Evolutionary conservation across 2,329 filamentous ascomycete genomes (phyloP).

Genomic region (Fragosphaeria purpurea): DNA sequence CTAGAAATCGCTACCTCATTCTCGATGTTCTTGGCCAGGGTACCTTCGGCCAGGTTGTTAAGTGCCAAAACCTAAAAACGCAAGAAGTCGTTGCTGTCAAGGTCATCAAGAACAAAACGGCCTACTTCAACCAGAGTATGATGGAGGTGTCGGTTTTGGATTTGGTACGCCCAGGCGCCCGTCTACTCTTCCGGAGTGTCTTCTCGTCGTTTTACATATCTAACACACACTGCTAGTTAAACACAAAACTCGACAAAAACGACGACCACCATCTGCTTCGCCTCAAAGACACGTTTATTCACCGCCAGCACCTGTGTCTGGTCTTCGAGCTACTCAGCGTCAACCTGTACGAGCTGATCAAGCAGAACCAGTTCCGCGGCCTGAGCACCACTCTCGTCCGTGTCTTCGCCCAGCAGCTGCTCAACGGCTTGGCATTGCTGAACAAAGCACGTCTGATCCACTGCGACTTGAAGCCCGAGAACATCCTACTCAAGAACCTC

Average conservation of each 20-base stretch:
- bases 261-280: slow-evolving; percentile 94
- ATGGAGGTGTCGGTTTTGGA: slow-evolving; percentile 99
- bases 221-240: slow-evolving; percentile 50
- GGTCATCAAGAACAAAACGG: slow-evolving; percentile 97
- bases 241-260: slow-evolving; percentile 98
- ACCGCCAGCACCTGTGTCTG: slow-evolving; percentile 89
- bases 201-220: neutral
- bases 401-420: slow-evolving; percentile 91
- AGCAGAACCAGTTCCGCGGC: slow-evolving; percentile 97
- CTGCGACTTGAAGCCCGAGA: slow-evolving; percentile 96
- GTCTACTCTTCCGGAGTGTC: neutral
- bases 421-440: slow-evolving; percentile 82
- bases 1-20: slow-evolving; percentile 87
- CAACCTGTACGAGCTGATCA: slow-evolving; percentile 96
- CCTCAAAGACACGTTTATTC: slow-evolving; percentile 96
- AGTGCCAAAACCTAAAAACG: slow-evolving; percentile 96
- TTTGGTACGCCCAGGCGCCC: slow-evolving; percentile 47
- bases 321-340: slow-evolving; percentile 95
- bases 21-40: slow-evolving; percentile 94
- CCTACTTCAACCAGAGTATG: slow-evolving; percentile 99
- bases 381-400: slow-evolving; percentile 93
- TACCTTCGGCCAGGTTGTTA: slow-evolving; percentile 97
- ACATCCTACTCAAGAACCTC: slow-evolving; percentile 93
- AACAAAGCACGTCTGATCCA: slow-evolving; percentile 97
- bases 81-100: slow-evolving; percentile 98